Conservation (phyloP, 345 rosid species). For the Excoecaria cochinchinensis region DNA sequence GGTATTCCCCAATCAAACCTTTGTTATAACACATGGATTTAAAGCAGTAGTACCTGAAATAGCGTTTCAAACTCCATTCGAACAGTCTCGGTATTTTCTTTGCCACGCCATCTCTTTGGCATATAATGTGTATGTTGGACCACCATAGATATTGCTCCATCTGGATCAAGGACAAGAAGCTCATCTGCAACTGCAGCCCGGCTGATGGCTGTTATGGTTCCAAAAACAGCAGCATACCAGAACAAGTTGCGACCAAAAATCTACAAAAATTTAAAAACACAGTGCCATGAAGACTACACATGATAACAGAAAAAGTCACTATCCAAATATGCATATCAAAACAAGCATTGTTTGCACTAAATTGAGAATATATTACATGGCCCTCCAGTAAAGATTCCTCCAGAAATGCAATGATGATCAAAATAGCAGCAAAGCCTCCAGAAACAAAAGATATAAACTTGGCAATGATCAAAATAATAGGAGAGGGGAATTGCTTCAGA, state of each 20-base stretch:
- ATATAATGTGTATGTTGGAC: slow-evolving; percentile 92
- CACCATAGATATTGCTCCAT: slow-evolving; percentile 82
- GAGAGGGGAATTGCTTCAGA: slow-evolving; percentile 89
- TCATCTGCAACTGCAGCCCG: slow-evolving; percentile 92
- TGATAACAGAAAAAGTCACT: neutral
- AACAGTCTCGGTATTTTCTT: slow-evolving; percentile 73
- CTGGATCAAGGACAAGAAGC: slow-evolving; percentile 83
- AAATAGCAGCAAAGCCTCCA: slow-evolving; percentile 96
- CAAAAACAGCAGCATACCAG: slow-evolving; percentile 99
- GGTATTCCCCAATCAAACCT: neutral
- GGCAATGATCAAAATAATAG: slow-evolving; percentile 81
- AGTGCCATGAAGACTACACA: neutral
- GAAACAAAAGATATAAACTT: slow-evolving; percentile 93
- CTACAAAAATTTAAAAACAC: slow-evolving; percentile 42
- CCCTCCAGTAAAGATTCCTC: slow-evolving; percentile 99
- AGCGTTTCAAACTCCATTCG: slow-evolving; percentile 83
- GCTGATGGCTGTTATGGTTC: slow-evolving; percentile 94
- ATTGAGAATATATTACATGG: slow-evolving; percentile 59
- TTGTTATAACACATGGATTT: neutral
- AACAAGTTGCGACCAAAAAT: slow-evolving; percentile 94
- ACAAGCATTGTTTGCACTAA: neutral
- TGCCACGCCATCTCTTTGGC: slow-evolving; percentile 98
- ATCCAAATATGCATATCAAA: neutral
- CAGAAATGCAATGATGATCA: slow-evolving; percentile 92
- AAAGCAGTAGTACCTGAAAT: slow-evolving; percentile 66